Conservation (phyloP, 2,329 filamentous ascomycete genomes). For the Aureobasidium subglaciale region DNA sequence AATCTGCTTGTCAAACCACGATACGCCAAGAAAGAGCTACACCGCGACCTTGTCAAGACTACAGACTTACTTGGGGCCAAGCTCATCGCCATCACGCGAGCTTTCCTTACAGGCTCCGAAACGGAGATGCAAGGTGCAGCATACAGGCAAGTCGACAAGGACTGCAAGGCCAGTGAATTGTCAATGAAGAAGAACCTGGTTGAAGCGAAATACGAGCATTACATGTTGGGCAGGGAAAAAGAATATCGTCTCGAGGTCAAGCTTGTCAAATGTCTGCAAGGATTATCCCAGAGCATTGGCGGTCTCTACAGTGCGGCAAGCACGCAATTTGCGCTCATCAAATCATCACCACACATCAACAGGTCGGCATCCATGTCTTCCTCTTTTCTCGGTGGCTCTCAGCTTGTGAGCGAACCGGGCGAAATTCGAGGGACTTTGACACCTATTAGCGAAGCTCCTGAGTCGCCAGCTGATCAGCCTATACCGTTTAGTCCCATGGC, state of each 20-base stretch:
- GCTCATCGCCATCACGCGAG: conserved; percentile 71
- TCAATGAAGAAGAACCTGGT: conserved; percentile 69
- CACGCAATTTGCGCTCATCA: conserved; percentile 79
- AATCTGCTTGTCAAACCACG: conserved; percentile 73
- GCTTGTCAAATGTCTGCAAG: conserved; percentile 77
- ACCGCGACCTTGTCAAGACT: conserved; percentile 64
- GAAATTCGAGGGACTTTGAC: conserved; percentile 4
- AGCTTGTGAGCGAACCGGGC: background rate
- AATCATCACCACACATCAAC: conserved; percentile 43
- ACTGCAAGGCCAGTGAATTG: conserved; percentile 62
- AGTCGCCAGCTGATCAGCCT: background rate
- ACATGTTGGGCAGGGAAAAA: conserved; percentile 68
- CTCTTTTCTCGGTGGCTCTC: conserved; percentile 4
- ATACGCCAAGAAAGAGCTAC: conserved; percentile 67
- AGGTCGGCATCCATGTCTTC: conserved; percentile 7
- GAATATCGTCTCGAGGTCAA: conserved; percentile 72
- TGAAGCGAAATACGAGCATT: conserved; percentile 87
- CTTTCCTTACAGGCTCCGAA: conserved; percentile 77
- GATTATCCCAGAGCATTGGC: conserved; percentile 79
- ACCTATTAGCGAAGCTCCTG: conserved; percentile 14
- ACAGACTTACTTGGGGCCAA: conserved; percentile 73
- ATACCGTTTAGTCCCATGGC: background rate
- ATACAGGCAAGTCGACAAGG: conserved; percentile 50
- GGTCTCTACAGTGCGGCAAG: conserved; percentile 82
- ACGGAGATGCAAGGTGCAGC: conserved; percentile 62